Percentiles rank a stretch among this genome's conserved stretches.
These are phyloP conservation scores for Lantana camara DNA, from an alignment of 257 asterid genomes.

Conservation along the genomic window DNA sequence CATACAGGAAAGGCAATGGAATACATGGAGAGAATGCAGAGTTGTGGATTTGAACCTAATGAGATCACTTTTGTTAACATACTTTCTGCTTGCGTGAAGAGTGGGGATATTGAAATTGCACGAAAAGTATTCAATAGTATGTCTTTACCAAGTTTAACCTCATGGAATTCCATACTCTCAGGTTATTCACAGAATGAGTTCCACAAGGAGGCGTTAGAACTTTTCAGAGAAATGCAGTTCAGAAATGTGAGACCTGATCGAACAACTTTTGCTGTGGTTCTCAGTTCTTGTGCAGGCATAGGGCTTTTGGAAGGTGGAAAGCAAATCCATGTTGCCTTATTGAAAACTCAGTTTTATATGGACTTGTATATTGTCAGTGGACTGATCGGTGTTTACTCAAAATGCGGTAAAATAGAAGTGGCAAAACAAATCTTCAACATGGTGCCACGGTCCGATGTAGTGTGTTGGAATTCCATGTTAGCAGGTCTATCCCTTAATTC, in stretches of 20 bases:
- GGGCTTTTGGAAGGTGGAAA: constrained; percentile 62
- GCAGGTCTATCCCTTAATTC: constrained; percentile 65
- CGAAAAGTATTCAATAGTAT: constrained; percentile 51
- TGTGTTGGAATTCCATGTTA: constrained; percentile 67
- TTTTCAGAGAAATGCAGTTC: constrained; percentile 72
- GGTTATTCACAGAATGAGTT: constrained; percentile 59
- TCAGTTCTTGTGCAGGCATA: constrained; percentile 59
- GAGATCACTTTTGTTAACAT: constrained; percentile 59
- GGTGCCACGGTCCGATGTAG: constrained; percentile 45
- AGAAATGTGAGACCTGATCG: constrained; percentile 53
- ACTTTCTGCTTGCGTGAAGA: constrained; percentile 64
- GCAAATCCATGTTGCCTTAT: constrained; percentile 58
- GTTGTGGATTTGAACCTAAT: constrained; percentile 59
- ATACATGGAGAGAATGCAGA: constrained; percentile 54
- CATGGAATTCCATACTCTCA: constrained; percentile 74
- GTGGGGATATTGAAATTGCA: constrained; percentile 61
- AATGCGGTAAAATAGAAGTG: constrained; percentile 45
- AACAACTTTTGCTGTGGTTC: constrained; percentile 60
- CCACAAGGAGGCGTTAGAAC: constrained; percentile 49
- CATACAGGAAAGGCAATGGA: constrained; percentile 43
- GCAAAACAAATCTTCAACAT: constrained; percentile 54
- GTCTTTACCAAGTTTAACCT: constrained; percentile 53
- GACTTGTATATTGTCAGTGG: constrained; percentile 68
- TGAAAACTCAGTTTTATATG: constrained; percentile 37
- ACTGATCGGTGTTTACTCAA: constrained; percentile 66